These are phyloP conservation scores for Sphagnum tenellum DNA, from an alignment of 225 moss, liverwort and hornwort genomes.

Conservation along the genomic window DNA sequence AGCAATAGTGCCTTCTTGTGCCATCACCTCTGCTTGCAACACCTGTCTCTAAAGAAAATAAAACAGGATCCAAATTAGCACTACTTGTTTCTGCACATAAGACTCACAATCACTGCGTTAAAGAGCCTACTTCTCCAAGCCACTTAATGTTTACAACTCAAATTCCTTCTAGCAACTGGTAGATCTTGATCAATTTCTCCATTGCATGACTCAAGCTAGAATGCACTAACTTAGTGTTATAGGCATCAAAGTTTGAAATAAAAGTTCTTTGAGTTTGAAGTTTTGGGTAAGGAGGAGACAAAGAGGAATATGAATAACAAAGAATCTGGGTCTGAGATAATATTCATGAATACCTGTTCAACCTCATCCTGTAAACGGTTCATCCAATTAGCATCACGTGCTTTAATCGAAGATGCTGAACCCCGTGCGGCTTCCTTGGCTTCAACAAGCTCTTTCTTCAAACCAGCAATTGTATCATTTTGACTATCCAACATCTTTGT, in stretches of 20 bases:
- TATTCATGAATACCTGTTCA: constrained; percentile 4
- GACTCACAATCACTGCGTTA: too few species aligned
- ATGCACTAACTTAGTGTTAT: too few species aligned
- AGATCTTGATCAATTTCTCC: too few species aligned
- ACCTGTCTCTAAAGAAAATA: neutral
- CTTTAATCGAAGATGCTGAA: constrained; percentile 16
- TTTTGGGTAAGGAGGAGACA: too few species aligned
- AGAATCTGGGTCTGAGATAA: neutral
- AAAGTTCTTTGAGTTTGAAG: too few species aligned
- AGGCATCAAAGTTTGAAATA: too few species aligned
- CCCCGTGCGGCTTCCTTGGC: constrained; percentile 23
- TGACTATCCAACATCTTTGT: constrained; percentile 58
- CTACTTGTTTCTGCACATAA: too few species aligned
- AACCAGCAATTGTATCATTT: constrained; percentile 38
- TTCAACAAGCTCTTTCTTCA: constrained; percentile 26
- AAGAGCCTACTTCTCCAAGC: too few species aligned
- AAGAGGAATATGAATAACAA: neutral
- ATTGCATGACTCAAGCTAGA: too few species aligned
- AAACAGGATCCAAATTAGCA: too few species aligned
- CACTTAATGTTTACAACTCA: too few species aligned
- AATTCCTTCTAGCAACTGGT: too few species aligned
- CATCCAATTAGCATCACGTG: constrained; percentile 29
- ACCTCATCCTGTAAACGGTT: constrained; percentile 10
- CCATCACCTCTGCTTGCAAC: constrained; percentile 25
- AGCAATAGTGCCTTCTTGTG: constrained; percentile 36